Evolutionary conservation across 2,329 filamentous ascomycete genomes (phyloP).

Genomic region (Lecanicillium sp.): DNA sequence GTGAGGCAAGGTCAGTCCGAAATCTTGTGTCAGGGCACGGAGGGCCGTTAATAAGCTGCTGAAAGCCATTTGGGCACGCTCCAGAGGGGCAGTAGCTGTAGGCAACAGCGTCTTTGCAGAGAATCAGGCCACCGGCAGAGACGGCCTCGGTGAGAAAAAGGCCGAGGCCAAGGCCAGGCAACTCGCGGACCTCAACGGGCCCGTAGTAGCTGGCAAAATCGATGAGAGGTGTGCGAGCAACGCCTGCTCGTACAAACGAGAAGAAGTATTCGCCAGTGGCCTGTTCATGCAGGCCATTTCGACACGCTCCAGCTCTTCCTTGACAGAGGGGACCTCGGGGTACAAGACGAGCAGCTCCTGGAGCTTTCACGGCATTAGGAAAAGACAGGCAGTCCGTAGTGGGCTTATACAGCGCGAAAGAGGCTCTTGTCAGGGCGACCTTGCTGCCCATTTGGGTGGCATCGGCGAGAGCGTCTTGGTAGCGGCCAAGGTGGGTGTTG

Average conservation of each 20-base stretch:
- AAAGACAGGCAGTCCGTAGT: neutral
- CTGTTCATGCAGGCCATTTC: neutral
- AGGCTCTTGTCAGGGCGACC: neutral
- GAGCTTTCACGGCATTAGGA: neutral
- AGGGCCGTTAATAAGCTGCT: neutral
- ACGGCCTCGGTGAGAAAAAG: neutral
- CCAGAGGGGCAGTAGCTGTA: no score
- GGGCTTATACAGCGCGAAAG: neutral
- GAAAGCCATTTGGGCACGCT: no score
- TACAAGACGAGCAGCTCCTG: neutral
- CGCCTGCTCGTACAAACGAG: neutral
- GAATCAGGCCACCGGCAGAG: neutral
- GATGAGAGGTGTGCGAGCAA: neutral
- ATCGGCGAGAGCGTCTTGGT: neutral
- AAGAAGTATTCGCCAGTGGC: neutral
- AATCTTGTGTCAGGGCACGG: neutral
- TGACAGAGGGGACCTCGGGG: neutral
- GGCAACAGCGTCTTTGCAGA: neutral
- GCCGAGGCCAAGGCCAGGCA: neutral
- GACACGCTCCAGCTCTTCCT: neutral
- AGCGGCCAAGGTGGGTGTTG: neutral
- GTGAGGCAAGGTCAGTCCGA: neutral
- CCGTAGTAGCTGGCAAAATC: neutral
- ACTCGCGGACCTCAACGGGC: neutral
- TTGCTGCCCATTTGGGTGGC: neutral